Conservation (phyloP, 768 basidiomycete species). For the Chiua virens region DNA sequence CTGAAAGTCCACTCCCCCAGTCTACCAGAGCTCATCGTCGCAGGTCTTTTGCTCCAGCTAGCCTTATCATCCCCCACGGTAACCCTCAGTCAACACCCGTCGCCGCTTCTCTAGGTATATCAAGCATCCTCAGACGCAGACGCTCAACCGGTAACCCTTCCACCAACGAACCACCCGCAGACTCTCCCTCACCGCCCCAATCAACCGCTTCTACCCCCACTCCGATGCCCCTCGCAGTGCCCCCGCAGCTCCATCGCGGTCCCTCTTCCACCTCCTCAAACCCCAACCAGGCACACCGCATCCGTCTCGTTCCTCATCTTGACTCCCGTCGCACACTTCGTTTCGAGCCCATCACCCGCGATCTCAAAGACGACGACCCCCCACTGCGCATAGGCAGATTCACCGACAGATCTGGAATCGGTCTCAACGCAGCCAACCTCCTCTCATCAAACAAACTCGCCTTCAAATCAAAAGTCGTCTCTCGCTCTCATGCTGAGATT, state of each 20-base stretch:
- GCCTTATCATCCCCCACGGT: conserved; percentile 35
- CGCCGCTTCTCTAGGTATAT: conserved; percentile 43
- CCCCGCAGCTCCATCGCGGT: conserved; percentile 20
- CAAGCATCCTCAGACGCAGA: conserved; percentile 65
- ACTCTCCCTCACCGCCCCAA: conserved; percentile 17
- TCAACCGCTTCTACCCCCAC: conserved; percentile 5
- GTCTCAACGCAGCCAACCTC: conserved; percentile 64
- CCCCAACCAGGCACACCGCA: conserved; percentile 56
- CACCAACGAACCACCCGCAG: conserved; percentile 1
- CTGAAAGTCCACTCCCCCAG: conserved; percentile 39
- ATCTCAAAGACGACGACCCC: conserved; percentile 67
- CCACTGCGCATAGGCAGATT: conserved; percentile 90
- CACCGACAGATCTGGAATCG: conserved; percentile 79
- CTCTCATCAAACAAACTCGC: conserved; percentile 82
- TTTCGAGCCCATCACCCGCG: conserved; percentile 90
- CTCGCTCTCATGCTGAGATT: conserved; percentile 91
- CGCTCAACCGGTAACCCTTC: conserved; percentile 57
- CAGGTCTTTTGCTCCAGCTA: conserved; percentile 40
- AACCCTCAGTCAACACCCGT: conserved; percentile 23
- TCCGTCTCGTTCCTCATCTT: conserved; percentile 93
- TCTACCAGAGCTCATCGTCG: conserved; percentile 34
- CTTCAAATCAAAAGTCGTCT: conserved; percentile 95
- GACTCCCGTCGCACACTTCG: conserved; percentile 85
- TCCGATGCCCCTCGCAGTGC: conserved; percentile 22
- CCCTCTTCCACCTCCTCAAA: conserved; percentile 14